phyloP scores from a whole-genome alignment of 1,284 basidiomycete genomes.

The Marasmius sp. region DNA sequence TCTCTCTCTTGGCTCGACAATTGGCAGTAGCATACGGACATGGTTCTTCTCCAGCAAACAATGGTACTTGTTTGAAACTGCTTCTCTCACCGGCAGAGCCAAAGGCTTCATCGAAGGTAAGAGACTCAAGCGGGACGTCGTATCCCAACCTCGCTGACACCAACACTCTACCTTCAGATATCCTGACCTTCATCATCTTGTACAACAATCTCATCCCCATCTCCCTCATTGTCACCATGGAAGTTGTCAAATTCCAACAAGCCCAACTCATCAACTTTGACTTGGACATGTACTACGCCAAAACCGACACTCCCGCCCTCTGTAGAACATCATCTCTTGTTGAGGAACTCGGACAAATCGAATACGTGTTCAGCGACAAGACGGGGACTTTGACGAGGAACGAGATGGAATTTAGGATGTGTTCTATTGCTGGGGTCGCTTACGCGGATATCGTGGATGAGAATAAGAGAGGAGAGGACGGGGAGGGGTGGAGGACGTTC shows the following conservation, averaged over 20 bases:
- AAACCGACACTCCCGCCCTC: constrained; percentile 93
- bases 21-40: constrained; percentile 87
- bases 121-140: constrained; percentile 10
- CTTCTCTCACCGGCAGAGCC: constrained; percentile 61
- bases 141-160: constrained; percentile 4
- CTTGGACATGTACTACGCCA: constrained; percentile 93
- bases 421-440: constrained; percentile 84
- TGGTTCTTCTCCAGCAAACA: constrained; percentile 84
- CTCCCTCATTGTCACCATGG: constrained; percentile 99
- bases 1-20: constrained; percentile 88
- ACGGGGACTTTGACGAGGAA: constrained; percentile 97
- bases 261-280: constrained; percentile 97
- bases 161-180: constrained; percentile 52
- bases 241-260: constrained; percentile 98
- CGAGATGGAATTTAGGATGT: constrained; percentile 97
- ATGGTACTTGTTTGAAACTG: constrained; percentile 78
- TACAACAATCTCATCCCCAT: constrained; percentile 99
- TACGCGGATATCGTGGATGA: constrained; percentile 92
- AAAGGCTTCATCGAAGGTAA: constrained; percentile 80
- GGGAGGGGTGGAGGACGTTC: constrained; percentile 69
- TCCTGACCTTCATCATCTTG: constrained; percentile 97
- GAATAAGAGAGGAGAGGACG: constrained; percentile 55
- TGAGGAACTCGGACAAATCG: constrained; percentile 98
- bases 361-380: constrained; percentile 99
- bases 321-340: constrained; percentile 97